phyloP scores from a whole-genome alignment of 441 rosid species.

The Theobroma grandiflorum region DNA sequence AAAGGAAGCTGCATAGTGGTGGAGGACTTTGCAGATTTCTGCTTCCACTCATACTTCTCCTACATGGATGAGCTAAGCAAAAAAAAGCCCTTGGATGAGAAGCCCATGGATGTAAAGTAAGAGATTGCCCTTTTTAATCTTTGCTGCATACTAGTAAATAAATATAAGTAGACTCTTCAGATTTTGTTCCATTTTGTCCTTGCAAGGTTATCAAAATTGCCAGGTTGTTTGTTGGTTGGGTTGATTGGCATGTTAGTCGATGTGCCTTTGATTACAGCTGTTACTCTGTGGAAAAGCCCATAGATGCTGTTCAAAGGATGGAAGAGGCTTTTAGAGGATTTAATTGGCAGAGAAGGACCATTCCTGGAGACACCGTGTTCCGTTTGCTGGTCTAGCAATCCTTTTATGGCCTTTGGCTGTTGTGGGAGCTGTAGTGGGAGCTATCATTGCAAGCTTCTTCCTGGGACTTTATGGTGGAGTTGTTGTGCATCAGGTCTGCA shows the following conservation, averaged over 20 bases:
- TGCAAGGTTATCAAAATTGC: constrained; percentile 65
- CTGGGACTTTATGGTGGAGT: constrained; percentile 75
- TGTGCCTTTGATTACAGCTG: constrained; percentile 58
- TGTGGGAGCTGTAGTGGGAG: constrained; percentile 63
- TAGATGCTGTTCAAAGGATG: constrained; percentile 85
- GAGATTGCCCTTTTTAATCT: constrained; percentile 1
- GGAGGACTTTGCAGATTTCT: constrained; percentile 75
- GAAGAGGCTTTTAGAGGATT: constrained; percentile 88
- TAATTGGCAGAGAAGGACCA: constrained; percentile 91
- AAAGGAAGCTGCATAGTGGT: constrained; percentile 76
- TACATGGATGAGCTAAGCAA: constrained; percentile 85
- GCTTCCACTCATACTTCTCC: constrained; percentile 92
- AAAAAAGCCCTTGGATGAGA: constrained; percentile 53
- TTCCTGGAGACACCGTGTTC: constrained; percentile 85
- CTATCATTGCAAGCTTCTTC: constrained; percentile 70
- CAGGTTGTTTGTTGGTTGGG: constrained; percentile 68
- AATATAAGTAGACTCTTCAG: background rate
- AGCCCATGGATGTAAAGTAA: constrained; percentile 70
- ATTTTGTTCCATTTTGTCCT: constrained; percentile 19
- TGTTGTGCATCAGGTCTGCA: constrained; percentile 80
- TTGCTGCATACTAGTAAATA: background rate
- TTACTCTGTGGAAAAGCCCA: constrained; percentile 88
- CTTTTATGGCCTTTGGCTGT: constrained; percentile 90
- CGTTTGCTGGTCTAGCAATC: constrained; percentile 89
- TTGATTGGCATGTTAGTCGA: constrained; percentile 70